phyloP scores from a whole-genome alignment of 257 asterid species.

The Solanum megistacrolobum region DNA sequence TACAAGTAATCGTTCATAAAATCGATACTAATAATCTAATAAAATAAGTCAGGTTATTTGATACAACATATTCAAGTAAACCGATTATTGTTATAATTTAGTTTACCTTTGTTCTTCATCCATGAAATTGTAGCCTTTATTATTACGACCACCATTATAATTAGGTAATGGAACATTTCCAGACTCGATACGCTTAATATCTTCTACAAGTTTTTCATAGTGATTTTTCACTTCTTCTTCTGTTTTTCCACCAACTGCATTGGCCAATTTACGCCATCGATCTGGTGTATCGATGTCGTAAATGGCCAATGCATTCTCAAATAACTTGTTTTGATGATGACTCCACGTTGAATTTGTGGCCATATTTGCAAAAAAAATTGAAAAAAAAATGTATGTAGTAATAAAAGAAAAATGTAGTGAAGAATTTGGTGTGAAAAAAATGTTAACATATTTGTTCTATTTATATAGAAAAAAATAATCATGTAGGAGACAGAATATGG shows the following conservation, averaged over 20 bases:
- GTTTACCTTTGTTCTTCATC: constrained; percentile 21
- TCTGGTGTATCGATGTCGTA: constrained; percentile 42
- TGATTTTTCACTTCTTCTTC: constrained; percentile 59
- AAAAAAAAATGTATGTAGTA: too few species aligned
- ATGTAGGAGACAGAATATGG: constrained; percentile 1
- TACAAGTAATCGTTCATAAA: not conserved
- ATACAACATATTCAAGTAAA: not conserved
- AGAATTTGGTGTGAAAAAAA: not conserved
- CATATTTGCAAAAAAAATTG: not conserved
- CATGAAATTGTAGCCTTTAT: not conserved
- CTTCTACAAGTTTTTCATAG: constrained; percentile 47
- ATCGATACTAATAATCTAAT: not conserved
- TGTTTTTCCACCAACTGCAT: constrained; percentile 45
- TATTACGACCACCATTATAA: constrained; percentile 9
- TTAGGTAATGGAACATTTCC: constrained; percentile 56
- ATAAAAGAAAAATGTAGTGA: not conserved
- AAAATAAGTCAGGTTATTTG: not conserved
- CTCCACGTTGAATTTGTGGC: constrained; percentile 41
- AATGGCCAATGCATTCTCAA: constrained; percentile 55
- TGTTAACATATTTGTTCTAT: constrained; percentile 8
- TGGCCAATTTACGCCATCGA: constrained; percentile 47
- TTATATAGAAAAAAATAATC: constrained; percentile 5
- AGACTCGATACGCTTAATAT: constrained; percentile 39
- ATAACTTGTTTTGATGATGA: constrained; percentile 43
- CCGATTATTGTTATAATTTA: not conserved